A percentile compares a stretch with the other conserved stretches of the same genome.
phyloP scores from a whole-genome alignment of 306 rosid genomes.

The Psophocarpus tetragonolobus region DNA sequence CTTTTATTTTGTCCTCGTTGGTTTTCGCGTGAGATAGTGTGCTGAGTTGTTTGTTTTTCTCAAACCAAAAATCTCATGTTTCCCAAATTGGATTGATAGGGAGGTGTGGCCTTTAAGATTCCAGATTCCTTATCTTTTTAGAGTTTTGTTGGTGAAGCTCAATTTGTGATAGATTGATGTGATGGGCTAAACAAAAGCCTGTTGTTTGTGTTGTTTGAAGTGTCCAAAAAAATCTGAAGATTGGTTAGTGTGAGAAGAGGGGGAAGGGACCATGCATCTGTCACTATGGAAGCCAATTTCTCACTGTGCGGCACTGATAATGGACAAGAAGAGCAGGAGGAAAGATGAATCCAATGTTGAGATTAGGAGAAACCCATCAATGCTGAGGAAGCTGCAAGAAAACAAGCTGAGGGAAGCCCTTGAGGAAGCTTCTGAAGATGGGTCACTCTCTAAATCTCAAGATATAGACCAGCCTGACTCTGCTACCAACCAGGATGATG shows the following conservation, averaged over 20 bases:
- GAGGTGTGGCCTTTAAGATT: constrained; percentile 27
- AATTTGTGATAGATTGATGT: not conserved
- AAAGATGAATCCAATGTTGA: constrained; percentile 60
- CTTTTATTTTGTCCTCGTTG: not conserved
- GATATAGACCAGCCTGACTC: constrained; percentile 67
- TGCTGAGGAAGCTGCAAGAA: constrained; percentile 81
- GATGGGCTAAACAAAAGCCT: constrained; percentile 41
- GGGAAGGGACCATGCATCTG: constrained; percentile 73
- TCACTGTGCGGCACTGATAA: constrained; percentile 84
- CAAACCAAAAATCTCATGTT: not conserved
- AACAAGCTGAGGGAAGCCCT: constrained; percentile 95
- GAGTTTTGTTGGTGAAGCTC: constrained; percentile 15
- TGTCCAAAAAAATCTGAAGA: not conserved
- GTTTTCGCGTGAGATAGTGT: constrained; percentile 24
- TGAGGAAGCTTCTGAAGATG: constrained; percentile 98
- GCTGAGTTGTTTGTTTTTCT: constrained; percentile 12
- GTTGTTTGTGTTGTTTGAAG: not conserved
- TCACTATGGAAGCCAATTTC: constrained; percentile 97
- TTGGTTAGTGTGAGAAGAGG: constrained; percentile 22
- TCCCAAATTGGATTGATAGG: constrained; percentile 32
- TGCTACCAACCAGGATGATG: constrained; percentile 53
- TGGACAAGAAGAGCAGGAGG: constrained; percentile 82
- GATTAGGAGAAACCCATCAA: constrained; percentile 54
- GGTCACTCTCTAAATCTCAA: constrained; percentile 72
- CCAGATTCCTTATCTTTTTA: constrained; percentile 13